Conservation (phyloP, 306 rosid species). For the Malus orientalis region DNA sequence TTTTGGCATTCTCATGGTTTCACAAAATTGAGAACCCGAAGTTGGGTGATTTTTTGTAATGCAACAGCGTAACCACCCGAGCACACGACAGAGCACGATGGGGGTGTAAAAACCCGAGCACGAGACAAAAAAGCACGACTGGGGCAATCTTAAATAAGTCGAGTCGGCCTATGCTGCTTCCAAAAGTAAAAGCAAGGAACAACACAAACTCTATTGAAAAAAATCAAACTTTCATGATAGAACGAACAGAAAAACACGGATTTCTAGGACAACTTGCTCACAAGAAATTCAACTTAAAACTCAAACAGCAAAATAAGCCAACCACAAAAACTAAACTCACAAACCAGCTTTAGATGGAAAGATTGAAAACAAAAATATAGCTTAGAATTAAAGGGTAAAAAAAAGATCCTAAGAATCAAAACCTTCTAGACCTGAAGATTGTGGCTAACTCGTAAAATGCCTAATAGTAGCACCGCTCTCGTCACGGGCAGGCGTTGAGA, state of each 20-base stretch:
- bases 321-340: neutral
- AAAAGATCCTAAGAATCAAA: neutral
- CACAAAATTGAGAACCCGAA: no score
- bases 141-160: no score
- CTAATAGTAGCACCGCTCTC: neutral
- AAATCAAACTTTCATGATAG: neutral
- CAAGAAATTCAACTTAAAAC: neutral
- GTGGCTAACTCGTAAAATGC: slow-evolving; percentile 11
- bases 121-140: no score
- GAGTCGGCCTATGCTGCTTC: no score
- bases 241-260: neutral
- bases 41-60: no score
- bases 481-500: slow-evolving; percentile 24
- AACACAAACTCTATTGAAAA: neutral
- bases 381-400: neutral
- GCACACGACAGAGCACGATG: no score
- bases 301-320: neutral
- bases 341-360: neutral
- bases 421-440: neutral
- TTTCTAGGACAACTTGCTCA: neutral
- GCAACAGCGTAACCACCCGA: no score
- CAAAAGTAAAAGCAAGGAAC: neutral
- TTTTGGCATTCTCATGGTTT: no score
- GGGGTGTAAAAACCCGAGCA: no score
- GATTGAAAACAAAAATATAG: neutral